phyloP scores from a whole-genome alignment of 495 filamentous ascomycete species.

The Entonaema liquescens region DNA sequence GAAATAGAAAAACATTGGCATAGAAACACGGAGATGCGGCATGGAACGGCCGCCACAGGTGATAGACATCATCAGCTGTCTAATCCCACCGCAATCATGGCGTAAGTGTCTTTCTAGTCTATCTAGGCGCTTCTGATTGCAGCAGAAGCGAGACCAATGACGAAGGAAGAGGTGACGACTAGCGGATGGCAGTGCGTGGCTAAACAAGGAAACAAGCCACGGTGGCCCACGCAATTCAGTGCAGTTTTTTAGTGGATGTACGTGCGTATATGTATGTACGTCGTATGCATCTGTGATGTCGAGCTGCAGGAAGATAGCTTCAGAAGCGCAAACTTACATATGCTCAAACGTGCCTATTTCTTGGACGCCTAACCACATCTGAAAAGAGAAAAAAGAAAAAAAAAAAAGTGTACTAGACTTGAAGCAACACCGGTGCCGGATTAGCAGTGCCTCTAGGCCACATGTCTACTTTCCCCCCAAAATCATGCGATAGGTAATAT shows the following conservation, averaged over 20 bases:
- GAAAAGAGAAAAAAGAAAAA: too few relatives aligned
- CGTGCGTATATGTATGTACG: not conserved
- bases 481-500: constrained; percentile 3
- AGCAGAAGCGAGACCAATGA: constrained; percentile 20
- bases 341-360: constrained; percentile 1
- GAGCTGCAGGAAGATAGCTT: constrained; percentile 39
- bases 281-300: constrained; percentile 39
- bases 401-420: constrained; percentile 6
- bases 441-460: constrained; percentile 17
- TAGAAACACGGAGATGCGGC: too few relatives aligned
- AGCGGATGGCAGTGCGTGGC: constrained; percentile 37
- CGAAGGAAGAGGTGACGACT: constrained; percentile 20
- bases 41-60: not conserved
- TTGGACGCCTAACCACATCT: not conserved
- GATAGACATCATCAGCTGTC: constrained; percentile 9
- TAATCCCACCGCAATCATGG: constrained; percentile 14
- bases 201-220: constrained; percentile 45
- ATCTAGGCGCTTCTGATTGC: constrained; percentile 8
- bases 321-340: constrained; percentile 21
- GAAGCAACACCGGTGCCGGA: constrained; percentile 20
- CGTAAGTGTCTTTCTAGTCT: not conserved
- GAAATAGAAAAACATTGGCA: too few relatives aligned
- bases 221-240: constrained; percentile 26
- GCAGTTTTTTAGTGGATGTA: not conserved
- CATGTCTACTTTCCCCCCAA: constrained; percentile 8